Evolutionary conservation across 169 alveolate species (phyloP).

Genomic region (Plasmodium chabaudi): DNA sequence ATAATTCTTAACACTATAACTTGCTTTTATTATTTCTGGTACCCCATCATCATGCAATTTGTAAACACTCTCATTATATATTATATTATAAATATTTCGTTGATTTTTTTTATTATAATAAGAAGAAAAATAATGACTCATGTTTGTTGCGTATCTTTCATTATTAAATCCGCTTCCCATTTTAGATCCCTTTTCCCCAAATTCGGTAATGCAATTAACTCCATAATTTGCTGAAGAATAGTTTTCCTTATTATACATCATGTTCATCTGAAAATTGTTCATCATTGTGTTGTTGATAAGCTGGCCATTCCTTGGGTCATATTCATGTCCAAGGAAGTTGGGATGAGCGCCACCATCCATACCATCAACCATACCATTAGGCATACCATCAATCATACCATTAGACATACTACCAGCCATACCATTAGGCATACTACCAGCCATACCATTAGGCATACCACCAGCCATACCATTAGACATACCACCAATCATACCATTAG

Average conservation of each 20-base stretch:
- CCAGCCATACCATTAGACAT: background rate
- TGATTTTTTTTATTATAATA: conserved; percentile 2
- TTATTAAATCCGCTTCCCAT: conserved; percentile 27
- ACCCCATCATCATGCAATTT: conserved; percentile 81
- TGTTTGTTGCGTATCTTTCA: conserved; percentile 3
- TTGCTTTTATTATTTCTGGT: conserved; percentile 81
- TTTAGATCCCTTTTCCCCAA: conserved; percentile 12
- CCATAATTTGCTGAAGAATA: conserved; percentile 14
- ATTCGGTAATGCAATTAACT: conserved; percentile 10
- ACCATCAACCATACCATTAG: background rate
- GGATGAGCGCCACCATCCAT: too few relatives aligned
- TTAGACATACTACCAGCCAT: background rate
- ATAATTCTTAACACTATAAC: conserved; percentile 80
- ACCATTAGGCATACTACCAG: too few relatives aligned
- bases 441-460: background rate
- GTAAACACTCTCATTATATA: conserved; percentile 29
- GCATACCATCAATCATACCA: background rate
- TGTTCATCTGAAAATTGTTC: conserved; percentile 14
- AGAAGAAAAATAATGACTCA: background rate
- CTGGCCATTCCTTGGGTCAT: background rate
- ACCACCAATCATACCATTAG: background rate
- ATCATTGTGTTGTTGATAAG: background rate
- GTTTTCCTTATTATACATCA: conserved; percentile 8
- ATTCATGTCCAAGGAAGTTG: background rate
- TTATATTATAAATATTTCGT: conserved; percentile 27